These are phyloP conservation scores for Arthrobotrys pseudoclavata DNA, from an alignment of 2,329 filamentous ascomycete species.

Conservation along the genomic window DNA sequence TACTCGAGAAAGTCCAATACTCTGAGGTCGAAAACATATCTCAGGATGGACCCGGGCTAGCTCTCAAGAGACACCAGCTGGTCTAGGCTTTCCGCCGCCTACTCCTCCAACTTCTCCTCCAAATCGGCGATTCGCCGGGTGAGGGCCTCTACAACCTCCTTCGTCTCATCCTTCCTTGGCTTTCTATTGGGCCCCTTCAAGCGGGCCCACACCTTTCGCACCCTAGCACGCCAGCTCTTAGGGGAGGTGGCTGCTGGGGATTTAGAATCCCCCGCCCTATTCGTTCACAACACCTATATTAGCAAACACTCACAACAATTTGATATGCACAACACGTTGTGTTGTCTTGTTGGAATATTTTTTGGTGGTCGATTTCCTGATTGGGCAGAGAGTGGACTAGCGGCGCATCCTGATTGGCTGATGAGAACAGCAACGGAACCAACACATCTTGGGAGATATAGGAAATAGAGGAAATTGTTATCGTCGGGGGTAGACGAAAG, in stretches of 20 bases:
- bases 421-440: conserved; percentile 13
- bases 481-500: background rate
- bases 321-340: conserved; percentile 28
- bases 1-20: background rate
- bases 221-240: conserved; percentile 25
- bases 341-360: conserved; percentile 49
- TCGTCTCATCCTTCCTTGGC: background rate
- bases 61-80: conserved; percentile 28
- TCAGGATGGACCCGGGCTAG: conserved; percentile 9
- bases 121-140: conserved; percentile 18
- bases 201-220: conserved; percentile 32
- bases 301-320: background rate
- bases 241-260: background rate
- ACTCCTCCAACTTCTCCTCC: conserved; percentile 33
- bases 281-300: too few species aligned
- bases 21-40: background rate
- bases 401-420: conserved; percentile 26
- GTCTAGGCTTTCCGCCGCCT: conserved; percentile 8
- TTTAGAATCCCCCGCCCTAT: background rate
- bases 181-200: conserved; percentile 23
- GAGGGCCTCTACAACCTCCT: conserved; percentile 5
- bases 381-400: conserved; percentile 7
- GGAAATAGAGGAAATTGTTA: background rate
- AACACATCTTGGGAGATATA: background rate
- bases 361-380: conserved; percentile 24